A percentile compares a stretch with the other conserved stretches of the same genome.
phyloP scores from a whole-genome alignment of 164 flowering plant species.

The Dillenia suffruticosa region DNA sequence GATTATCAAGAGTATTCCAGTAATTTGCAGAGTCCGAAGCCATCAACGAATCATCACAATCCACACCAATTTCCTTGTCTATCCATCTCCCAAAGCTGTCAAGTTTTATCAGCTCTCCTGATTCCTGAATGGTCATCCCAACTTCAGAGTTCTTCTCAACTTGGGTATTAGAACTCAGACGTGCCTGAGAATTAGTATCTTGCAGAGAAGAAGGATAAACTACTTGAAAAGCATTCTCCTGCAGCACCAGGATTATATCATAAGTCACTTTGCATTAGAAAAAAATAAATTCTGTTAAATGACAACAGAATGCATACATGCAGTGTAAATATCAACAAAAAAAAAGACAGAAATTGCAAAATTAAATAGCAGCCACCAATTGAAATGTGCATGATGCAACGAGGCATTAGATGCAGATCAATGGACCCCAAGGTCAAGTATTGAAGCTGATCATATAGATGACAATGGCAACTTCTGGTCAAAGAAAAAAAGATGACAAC shows the following conservation, averaged over 20 bases:
- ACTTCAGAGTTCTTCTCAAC: slow-evolving; percentile 10
- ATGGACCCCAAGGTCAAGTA: too few species aligned
- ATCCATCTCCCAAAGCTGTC: slow-evolving; percentile 79
- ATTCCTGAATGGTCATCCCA: slow-evolving; percentile 13
- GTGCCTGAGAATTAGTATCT: too few species aligned
- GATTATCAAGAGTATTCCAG: slow-evolving; percentile 51
- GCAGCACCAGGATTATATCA: slow-evolving; percentile 14
- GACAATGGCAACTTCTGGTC: too few species aligned
- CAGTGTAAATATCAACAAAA: too few species aligned
- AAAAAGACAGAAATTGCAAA: too few species aligned
- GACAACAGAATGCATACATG: too few species aligned
- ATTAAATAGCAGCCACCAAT: too few species aligned
- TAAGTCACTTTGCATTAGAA: too few species aligned
- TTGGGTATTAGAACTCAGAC: neutral
- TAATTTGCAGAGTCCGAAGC: slow-evolving; percentile 55
- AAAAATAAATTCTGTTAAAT: neutral
- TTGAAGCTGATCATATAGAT: too few species aligned
- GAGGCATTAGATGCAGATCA: too few species aligned
- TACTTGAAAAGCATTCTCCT: slow-evolving; percentile 19
- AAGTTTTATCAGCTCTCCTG: slow-evolving; percentile 45
- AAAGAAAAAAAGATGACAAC: too few species aligned
- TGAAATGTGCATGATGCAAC: too few species aligned
- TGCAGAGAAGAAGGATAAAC: neutral
- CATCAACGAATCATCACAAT: slow-evolving; percentile 60
- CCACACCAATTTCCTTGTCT: slow-evolving; percentile 62